Base-by-base conservation (phyloP, 345 rosid genomes). In the Rhodamnia rubescens region DNA sequence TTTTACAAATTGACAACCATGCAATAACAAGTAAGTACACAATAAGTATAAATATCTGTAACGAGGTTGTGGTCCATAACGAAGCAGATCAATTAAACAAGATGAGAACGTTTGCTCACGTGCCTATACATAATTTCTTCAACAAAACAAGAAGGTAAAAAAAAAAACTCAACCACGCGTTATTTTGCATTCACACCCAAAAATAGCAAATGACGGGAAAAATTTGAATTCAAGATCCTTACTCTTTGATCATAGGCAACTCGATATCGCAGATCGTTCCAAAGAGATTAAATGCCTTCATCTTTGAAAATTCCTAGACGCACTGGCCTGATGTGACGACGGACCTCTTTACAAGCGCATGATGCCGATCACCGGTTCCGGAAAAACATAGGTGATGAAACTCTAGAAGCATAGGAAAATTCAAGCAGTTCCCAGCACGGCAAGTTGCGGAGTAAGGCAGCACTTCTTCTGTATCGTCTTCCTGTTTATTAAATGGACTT, bases 311-410 rank as follows among this genome's bases (percentile, higher is more conserved):
- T 8, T 16, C 18, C 6, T 20, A 32, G 11, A 32, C 40, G 47
- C 4, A n/a, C n/a, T n/a, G n/a, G 7, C 21, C 11, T 8, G 1
- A 22, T 10, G 12, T 2, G 26, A 32, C 24, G 0, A 36, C 0
- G 5, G 44, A 16, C 24, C 13, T 69, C 20, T 40, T 32, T 5
- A 9, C 13, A 36, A 32, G 13, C 0, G 24, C 78, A 36, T 13
- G 24, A 36, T 69, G 80, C 47, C 47, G 0, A 1, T 5, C 2
- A 1, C 21, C 12, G 12, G n/a, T 4, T 4, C n/a, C 13, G 27
- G 11, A 7, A 64, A 29, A 32, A 9, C 7, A 32, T 4, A 16
- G 0, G 11, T 69, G 78, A 16, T 8, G 47, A 69, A 18, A 32
- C 47, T 36, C 47, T 36, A 69, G 78, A 69, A 36, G 11, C 36